Evolutionary conservation across 768 basidiomycete species (phyloP).

Genomic region (Rhizopogon salebrosus): DNA sequence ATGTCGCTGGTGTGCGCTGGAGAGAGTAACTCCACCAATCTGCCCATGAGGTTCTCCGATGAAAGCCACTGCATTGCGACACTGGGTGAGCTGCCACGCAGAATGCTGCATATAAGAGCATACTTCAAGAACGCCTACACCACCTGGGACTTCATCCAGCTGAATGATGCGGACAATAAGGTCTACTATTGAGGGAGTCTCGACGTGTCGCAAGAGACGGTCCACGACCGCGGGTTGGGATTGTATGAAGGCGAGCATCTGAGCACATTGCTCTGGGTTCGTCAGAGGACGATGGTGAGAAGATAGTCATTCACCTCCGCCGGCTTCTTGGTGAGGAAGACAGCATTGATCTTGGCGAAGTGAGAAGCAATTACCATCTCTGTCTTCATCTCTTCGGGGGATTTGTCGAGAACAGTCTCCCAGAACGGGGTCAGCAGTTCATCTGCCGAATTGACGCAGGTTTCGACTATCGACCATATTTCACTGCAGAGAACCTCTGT

Average conservation of each 20-base stretch:
- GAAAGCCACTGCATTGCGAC: constrained; percentile 75
- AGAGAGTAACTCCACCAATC: constrained; percentile 77
- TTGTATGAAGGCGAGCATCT: constrained; percentile 94
- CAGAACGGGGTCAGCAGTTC: constrained; percentile 84
- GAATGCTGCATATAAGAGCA: constrained; percentile 35
- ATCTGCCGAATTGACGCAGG: constrained; percentile 66
- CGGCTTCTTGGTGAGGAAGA: constrained; percentile 84
- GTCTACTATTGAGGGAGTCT: constrained; percentile 88
- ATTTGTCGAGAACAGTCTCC: constrained; percentile 79
- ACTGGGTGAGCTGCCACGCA: constrained; percentile 23
- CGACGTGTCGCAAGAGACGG: constrained; percentile 78
- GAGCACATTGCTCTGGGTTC: constrained; percentile 13
- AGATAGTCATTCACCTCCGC: constrained; percentile 60
- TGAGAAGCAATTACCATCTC: constrained; percentile 85
- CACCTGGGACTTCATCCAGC: constrained; percentile 78
- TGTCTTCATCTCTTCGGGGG: constrained; percentile 82
- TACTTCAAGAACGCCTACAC: constrained; percentile 83
- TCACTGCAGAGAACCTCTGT: constrained; percentile 96
- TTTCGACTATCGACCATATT: constrained; percentile 92
- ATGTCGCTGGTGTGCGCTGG: constrained; percentile 69
- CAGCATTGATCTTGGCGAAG: constrained; percentile 91
- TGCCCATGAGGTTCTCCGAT: constrained; percentile 73
- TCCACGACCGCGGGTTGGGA: constrained; percentile 77
- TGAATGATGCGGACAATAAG: constrained; percentile 87
- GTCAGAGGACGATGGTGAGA: constrained; percentile 15